Evolutionary conservation across 306 rosid species (phyloP), one percentile per base, ranked within the genome.

Genomic region (Cucurbita pepo): DNA sequence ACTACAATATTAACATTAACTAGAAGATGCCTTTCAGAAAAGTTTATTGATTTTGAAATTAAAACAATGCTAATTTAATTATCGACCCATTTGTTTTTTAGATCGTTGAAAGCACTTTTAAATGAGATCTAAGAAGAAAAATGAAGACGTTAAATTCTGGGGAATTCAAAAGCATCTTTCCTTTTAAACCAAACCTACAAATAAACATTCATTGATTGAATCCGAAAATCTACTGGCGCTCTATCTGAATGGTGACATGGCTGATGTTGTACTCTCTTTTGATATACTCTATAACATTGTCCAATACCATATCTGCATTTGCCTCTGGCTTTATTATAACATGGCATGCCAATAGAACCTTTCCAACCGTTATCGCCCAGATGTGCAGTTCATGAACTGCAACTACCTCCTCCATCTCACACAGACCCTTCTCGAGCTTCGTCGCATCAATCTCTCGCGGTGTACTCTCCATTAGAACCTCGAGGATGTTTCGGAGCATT

Each of bases 401-500:
- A 41, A 81, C 79, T 12, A 84, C 82, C 75, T 85, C 86, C 5
- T 80, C 88, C 86, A 87, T 78, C 83, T 86, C 92, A 56, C 82
- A 79, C 13, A 82, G 80, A 55, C 88, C 82, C 65, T 85, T 87
- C 83, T 82, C 87, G 9, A 85, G 80, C 83, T 78, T 83, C 37
- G 87, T 75, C 40, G 86, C 85, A 53, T 87, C 91, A 13, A 83
- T 82, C 78, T 86, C 90, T 56, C 84, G 67, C 3, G 90, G 92
- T 3, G 84, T 88, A 65, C 84, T 83, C 84, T 88, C 89, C 88
- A 83, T 81, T 69, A 82, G 75, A 77, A 86, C 84, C 79, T 88
- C 91, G 53, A 81, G 77, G 75, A 88, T 81, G 77, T 79, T 81
- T 60, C 84, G 73, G 76, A 91, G 71, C 88, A 88, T 85, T 71